Conservation (phyloP, 192 early-diverging fungal species). For the Linderina pennispora region DNA sequence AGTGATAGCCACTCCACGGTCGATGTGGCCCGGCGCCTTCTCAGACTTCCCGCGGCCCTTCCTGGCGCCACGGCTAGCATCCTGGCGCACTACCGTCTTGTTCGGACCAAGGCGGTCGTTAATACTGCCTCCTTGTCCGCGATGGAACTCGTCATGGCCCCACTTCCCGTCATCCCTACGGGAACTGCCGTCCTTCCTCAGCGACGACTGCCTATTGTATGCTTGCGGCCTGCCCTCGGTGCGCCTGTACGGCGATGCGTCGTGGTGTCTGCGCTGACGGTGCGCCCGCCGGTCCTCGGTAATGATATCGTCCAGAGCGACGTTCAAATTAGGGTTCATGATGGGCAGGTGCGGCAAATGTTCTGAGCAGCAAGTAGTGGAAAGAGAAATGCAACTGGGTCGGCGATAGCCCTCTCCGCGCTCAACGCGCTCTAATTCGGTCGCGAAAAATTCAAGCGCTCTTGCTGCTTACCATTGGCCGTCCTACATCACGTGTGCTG, state of each 20-base stretch:
- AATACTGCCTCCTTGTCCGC: conserved; percentile 12
- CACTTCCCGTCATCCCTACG: conserved; percentile 4
- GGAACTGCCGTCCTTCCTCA: neutral
- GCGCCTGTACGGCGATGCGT: conserved; percentile 18
- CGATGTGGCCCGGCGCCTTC: neutral
- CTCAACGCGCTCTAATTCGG: too few species aligned
- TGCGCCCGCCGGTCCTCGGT: neutral
- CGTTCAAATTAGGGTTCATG: conserved; percentile 26
- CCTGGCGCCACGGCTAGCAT: neutral
- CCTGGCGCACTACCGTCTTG: neutral
- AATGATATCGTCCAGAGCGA: conserved; percentile 42
- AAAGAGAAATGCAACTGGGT: too few species aligned
- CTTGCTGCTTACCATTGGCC: too few species aligned
- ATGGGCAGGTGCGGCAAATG: too few species aligned
- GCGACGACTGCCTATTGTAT: neutral
- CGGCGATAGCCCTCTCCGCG: too few species aligned
- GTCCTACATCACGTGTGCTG: too few species aligned
- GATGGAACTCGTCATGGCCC: conserved; percentile 25
- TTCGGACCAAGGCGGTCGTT: conserved; percentile 24
- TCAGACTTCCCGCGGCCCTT: neutral
- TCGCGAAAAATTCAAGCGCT: too few species aligned
- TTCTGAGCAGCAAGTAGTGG: too few species aligned
- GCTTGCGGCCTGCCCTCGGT: conserved; percentile 6
- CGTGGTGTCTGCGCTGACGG: conserved; percentile 7
- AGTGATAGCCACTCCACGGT: conserved; percentile 22